A percentile compares a stretch with the other conserved stretches of the same genome.
phyloP scores from a whole-genome alignment of 352 stramenopile species.

The Phytophthora boehmeriae region DNA sequence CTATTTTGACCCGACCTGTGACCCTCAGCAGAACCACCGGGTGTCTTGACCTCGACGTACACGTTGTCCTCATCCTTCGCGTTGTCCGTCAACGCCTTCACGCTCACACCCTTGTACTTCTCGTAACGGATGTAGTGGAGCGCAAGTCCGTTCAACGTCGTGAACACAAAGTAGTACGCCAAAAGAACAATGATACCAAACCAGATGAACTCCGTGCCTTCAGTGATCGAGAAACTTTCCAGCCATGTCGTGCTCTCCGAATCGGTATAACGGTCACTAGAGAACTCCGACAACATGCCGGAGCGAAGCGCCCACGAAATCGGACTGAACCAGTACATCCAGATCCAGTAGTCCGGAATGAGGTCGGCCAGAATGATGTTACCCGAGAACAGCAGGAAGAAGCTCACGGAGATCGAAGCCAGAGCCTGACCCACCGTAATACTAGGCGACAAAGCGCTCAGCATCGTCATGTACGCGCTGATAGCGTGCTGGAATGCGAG shows the following conservation, averaged over 20 bases:
- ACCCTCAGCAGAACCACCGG: slow-evolving; percentile 2
- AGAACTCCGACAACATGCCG: slow-evolving; percentile 69
- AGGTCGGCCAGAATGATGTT: slow-evolving; percentile 73
- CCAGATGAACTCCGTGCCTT: slow-evolving; percentile 56
- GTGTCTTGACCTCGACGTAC: slow-evolving; percentile 48
- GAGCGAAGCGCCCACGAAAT: slow-evolving; percentile 56
- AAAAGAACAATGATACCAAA: slow-evolving; percentile 48
- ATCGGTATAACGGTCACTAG: slow-evolving; percentile 32
- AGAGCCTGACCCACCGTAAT: slow-evolving; percentile 55
- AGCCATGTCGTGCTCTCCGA: slow-evolving; percentile 16
- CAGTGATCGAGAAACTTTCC: slow-evolving; percentile 42
- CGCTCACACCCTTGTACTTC: slow-evolving; percentile 36
- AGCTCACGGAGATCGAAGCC: slow-evolving; percentile 54
- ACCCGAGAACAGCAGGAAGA: slow-evolving; percentile 74
- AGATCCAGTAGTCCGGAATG: slow-evolving; percentile 76
- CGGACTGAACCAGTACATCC: slow-evolving; percentile 80
- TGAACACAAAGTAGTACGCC: slow-evolving; percentile 65
- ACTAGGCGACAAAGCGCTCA: slow-evolving; percentile 57
- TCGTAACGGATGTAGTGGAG: slow-evolving; percentile 65
- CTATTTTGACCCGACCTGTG: slow-evolving; percentile 65
- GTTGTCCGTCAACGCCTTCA: slow-evolving; percentile 41
- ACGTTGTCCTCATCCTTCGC: slow-evolving; percentile 33
- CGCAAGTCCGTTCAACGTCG: slow-evolving; percentile 43
- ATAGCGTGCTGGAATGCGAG: slow-evolving; percentile 80
- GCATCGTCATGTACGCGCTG: slow-evolving; percentile 62